Evolutionary conservation across 1,139 yeast genomes (phyloP), one percentile per base, ranked within the genome.

Genomic region (Taphrina flavorubra): DNA sequence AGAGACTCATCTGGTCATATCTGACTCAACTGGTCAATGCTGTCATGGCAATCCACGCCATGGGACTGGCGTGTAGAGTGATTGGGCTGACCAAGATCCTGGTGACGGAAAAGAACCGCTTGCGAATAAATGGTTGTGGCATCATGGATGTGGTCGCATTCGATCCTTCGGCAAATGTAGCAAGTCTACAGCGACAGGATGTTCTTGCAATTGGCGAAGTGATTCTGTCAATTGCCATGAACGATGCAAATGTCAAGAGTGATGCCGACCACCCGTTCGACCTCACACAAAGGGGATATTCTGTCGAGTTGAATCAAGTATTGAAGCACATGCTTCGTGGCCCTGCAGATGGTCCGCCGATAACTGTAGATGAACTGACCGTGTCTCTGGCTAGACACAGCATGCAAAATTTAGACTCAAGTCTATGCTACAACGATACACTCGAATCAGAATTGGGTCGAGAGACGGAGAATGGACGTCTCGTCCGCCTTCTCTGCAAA

Each of bases 391-490:
- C 84, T 1, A 76, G 76, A 68, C 82, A 80, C 69, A 76, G 86
- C 69, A 78, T 86, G 55, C 71, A 78, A 51, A 74, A 81, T 13
- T 74, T 87, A 63, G 86, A 89, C 75, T 84, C 85, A 2, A 77
- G 89, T 16, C 85, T 88, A 74, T 81, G 82, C 68, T 80, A 82
- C 69, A 81, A 83, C 25, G 97, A 92, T 75, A 83, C 80, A 72
- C 81, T 87, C 72, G 97, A 92, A 77, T 80, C 84, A 1, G 86
- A 86, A 72, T 79, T 95, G 55, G 77, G 86, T 36, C 82, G 84
- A 65, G 98, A 94, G 77, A 80, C 92, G 42, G 99, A 94, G 77
- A 94, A 94, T 78, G 96, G 91, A 5, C 82, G 99, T 70, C 79
- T 94, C 44, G 92, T 92, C 74, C 83, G 99, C 71, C 81, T 95